These are phyloP conservation scores for Colletotrichum sp. DNA, from an alignment of 2,329 filamentous ascomycete genomes.

Conservation along the genomic window DNA sequence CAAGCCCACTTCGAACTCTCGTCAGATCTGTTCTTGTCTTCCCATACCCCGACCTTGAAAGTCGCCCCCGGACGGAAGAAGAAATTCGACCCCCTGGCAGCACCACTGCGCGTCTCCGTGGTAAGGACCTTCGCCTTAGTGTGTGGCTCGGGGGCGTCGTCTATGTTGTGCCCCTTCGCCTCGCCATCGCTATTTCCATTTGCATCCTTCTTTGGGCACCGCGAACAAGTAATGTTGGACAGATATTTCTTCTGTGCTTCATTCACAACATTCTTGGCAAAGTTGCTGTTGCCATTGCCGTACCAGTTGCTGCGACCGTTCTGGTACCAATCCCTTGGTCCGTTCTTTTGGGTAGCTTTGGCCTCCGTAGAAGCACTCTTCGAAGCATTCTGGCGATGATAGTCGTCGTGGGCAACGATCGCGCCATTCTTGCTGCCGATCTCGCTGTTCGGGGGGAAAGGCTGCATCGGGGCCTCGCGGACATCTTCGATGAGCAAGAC, in stretches of 20 bases:
- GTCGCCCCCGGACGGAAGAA: slow-evolving; percentile 33
- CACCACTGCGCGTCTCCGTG: slow-evolving; percentile 25
- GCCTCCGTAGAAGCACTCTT: neutral
- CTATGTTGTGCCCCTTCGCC: neutral
- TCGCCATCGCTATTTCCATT: neutral
- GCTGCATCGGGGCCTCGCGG: slow-evolving; percentile 42
- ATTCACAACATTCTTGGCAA: neutral
- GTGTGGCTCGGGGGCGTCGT: neutral
- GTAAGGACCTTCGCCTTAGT: neutral
- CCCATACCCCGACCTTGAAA: slow-evolving; percentile 34
- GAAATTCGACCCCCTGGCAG: slow-evolving; percentile 26
- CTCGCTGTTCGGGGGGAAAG: slow-evolving; percentile 33
- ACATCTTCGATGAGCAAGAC: slow-evolving; percentile 36
- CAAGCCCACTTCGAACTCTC: slow-evolving; percentile 22
- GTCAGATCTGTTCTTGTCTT: slow-evolving; percentile 25
- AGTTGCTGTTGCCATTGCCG: neutral
- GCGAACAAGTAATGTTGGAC: neutral
- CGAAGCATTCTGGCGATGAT: neutral
- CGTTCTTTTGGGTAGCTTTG: neutral
- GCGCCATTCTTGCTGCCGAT: slow-evolving; percentile 30
- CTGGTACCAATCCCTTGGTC: neutral
- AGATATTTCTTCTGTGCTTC: neutral
- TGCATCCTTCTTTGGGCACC: neutral
- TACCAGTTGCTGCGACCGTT: neutral
- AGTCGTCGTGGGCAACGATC: slow-evolving; percentile 16